Evolutionary conservation across 257 asterid genomes (phyloP), one percentile per base, ranked within the genome.

Genomic region (Nicotiana benthamiana): DNA sequence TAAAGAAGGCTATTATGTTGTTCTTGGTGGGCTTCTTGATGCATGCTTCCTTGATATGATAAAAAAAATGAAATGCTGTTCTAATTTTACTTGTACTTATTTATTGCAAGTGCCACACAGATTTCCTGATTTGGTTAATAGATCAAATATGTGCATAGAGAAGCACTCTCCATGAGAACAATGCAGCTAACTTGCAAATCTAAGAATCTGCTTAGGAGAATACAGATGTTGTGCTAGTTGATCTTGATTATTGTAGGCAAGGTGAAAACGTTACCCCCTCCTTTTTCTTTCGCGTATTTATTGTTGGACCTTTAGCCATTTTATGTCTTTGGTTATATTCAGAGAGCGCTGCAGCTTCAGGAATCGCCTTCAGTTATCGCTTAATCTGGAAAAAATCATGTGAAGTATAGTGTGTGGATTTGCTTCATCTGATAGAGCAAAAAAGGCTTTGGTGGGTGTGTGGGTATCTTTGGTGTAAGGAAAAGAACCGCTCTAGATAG

Each of bases 1-100:
- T 10, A 85, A 85, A 82, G 90, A 95, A 87, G 99, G 96, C 5
- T 95, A 85, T 89, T 87, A 80, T 48, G 81, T 93, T 83, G 91
- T 95, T 90, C 90, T 95, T 76, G 99, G 99, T 94, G 88, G 52
- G 82, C 13, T 56, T 26, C 75, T 65, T 54, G 16, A 75, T 52
- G 32, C 20, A 59, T 82, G 60, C 64, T 61, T 18, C 40, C 40
- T 4, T 17, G 26, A 11, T 20, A 34, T 6, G 17, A 22, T 7
- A 6, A 40, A 3, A 72, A 46, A 72, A 13, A 72, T 72, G 40
- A 24, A 48, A 24, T 24, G 16, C 5, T 1, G 6, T 20, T 40
- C 59, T 70, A 43, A 12, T 70, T 70, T 46, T n/a, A 77, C 36
- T 77, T 70, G 5, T 72, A 7, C 78, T 6, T 72, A 10, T 22